Base-by-base conservation (phyloP, 2,329 filamentous ascomycete species). In the Penicillium sp. region DNA sequence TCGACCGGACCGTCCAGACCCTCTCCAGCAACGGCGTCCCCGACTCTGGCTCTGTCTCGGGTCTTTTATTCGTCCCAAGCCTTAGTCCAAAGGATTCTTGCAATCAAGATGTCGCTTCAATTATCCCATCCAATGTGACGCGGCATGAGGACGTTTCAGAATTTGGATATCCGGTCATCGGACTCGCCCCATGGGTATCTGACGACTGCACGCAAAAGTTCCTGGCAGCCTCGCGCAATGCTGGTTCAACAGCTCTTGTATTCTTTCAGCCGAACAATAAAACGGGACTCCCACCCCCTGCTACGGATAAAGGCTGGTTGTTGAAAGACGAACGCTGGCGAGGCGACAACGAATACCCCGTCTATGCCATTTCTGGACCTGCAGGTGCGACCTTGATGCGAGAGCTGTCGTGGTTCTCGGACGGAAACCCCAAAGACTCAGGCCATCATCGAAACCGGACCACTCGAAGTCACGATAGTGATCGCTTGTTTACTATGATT, bases 121-220 rank as follows among this genome's bases (percentile, higher is more conserved):
- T 87, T 60, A 80, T 97, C 7, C 90, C 91, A 1, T 62, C 70
- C 30, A 92, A 94, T 69, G 90, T 85, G 48, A 96, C 90, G 10
- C 84, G 87, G 13, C 81, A 83, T 61, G 69, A 73, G n/a, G 81
- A 94, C 63, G 82, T 97, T 13, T 79, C 80, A 0, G 80, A 81
- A 42, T 68, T 70, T 17, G 84, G 88, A 59, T 91, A 90, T 69
- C 85, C 87, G 49, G 78, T 91, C 45, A 84, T 97, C 61, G 92
- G 89, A 23, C 75, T 97, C 46, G 92, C 90, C 20, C 93, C 93
- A 23, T 97, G 93, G 92, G 84, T 91, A 62, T 88, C 81, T 55
- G 75, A 80, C 7, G 76, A 84, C 21, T 99, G 93, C 68, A 88
- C 90, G 10, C 73, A 80, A 49, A 82, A 87, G 37, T 96, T 91